A percentile compares a stretch with the other conserved stretches of the same genome.
phyloP scores from a whole-genome alignment of 208 protist species.

The Trypanosoma cruzi region DNA sequence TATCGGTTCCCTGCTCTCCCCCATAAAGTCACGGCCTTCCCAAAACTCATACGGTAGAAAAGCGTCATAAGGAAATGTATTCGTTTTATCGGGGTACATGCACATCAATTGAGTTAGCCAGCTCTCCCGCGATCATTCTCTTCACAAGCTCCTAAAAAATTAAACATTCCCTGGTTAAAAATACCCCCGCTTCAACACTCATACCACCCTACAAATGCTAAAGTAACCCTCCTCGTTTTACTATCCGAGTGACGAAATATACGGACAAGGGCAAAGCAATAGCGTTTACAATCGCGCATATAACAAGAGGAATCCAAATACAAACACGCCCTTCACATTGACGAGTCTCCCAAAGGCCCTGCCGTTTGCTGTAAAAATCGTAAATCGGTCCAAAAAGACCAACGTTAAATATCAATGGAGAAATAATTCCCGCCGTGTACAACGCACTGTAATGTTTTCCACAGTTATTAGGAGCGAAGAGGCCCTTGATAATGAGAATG shows the following conservation, averaged over 20 bases:
- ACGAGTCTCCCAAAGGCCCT: conserved; percentile 32
- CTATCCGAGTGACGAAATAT: conserved; percentile 38
- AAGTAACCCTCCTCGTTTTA: conserved; percentile 22
- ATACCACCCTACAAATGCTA: conserved; percentile 5
- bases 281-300: conserved; percentile 57
- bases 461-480: conserved; percentile 65
- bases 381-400: conserved; percentile 74
- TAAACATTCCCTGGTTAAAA: too few relatives aligned
- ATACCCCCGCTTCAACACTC: too few relatives aligned
- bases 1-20: too few relatives aligned
- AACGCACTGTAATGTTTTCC: conserved; percentile 86
- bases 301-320: conserved; percentile 50
- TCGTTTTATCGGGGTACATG: too few relatives aligned
- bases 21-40: too few relatives aligned
- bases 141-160: too few relatives aligned
- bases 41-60: too few relatives aligned
- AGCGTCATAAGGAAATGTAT: too few relatives aligned
- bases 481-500: conserved; percentile 66
- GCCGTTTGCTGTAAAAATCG: conserved; percentile 54
- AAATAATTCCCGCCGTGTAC: conserved; percentile 83
- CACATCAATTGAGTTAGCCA: too few relatives aligned
- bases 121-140: too few relatives aligned
- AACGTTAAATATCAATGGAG: conserved; percentile 80
- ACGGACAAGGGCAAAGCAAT: conserved; percentile 44
- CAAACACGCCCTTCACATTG: conserved; percentile 59